phyloP scores from a whole-genome alignment of 352 stramenopile species.

The Globisporangium viniferum region DNA sequence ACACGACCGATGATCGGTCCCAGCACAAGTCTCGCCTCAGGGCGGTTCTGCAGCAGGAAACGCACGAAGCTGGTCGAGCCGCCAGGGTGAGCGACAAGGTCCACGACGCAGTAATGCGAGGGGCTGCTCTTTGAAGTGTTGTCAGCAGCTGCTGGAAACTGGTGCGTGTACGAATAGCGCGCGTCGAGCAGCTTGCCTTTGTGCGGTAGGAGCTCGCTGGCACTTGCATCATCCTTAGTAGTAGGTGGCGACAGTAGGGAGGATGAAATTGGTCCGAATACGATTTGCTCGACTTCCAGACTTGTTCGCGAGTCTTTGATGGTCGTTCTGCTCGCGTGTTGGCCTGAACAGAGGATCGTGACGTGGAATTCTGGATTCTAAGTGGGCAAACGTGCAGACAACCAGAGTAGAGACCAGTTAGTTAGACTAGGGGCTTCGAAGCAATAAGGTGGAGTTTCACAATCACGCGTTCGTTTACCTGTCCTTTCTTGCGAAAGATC shows the following conservation, averaged over 20 bases:
- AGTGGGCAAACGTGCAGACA: not conserved
- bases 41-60: constrained; percentile 35
- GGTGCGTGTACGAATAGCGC: constrained; percentile 22
- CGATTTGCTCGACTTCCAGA: constrained; percentile 44
- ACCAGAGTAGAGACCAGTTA: not conserved
- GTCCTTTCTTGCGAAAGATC: constrained; percentile 32
- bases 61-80: constrained; percentile 28
- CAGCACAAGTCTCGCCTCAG: constrained; percentile 41
- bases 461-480: constrained; percentile 16
- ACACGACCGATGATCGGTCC: constrained; percentile 64
- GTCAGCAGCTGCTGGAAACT: constrained; percentile 17
- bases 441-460: not conserved
- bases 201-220: not conserved
- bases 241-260: not conserved
- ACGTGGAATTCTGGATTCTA: constrained; percentile 40
- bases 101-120: constrained; percentile 41
- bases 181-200: constrained; percentile 11
- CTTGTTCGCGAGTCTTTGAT: constrained; percentile 29
- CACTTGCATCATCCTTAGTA: not conserved
- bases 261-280: constrained; percentile 38
- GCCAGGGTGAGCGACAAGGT: constrained; percentile 43
- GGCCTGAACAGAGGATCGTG: constrained; percentile 40
- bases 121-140: not conserved
- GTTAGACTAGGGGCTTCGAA: not conserved
- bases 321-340: constrained; percentile 25